phyloP scores from a whole-genome alignment of 1,139 yeast genomes.

The Geotrichum reessii region DNA sequence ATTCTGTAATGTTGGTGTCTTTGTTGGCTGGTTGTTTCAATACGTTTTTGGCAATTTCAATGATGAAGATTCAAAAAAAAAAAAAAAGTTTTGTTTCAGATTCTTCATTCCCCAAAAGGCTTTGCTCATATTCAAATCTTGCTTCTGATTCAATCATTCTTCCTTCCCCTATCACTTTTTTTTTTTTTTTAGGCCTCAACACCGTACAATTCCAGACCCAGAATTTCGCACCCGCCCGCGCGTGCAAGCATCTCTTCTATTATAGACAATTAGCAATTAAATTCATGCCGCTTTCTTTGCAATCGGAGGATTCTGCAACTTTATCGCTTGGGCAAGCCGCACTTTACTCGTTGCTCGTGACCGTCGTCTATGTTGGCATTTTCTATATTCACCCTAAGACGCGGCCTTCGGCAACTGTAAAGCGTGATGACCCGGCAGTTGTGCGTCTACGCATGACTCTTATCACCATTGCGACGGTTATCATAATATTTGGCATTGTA shows the following conservation, averaged over 20 bases:
- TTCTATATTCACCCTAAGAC: conserved; percentile 30
- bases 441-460: conserved; percentile 39
- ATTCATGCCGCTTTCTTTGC: background rate
- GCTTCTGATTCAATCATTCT: background rate
- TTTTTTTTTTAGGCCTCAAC: background rate
- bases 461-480: conserved; percentile 36
- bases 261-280: too few relatives aligned
- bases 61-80: background rate
- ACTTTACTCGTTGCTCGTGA: conserved; percentile 13
- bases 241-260: background rate
- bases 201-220: background rate
- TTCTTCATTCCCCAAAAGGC: background rate
- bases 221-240: background rate
- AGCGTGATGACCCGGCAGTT: conserved; percentile 34
- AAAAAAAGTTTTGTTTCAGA: background rate
- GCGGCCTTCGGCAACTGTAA: conserved; percentile 29
- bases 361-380: conserved; percentile 31
- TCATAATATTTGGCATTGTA: conserved; percentile 32
- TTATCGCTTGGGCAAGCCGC: conserved; percentile 4
- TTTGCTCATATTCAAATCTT: background rate
- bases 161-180: background rate
- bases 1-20: background rate
- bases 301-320: background rate
- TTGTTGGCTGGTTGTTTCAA: background rate
- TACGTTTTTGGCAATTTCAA: background rate